Percentiles rank a stretch among this genome's conserved stretches.
Conservation (phyloP, 1,284 basidiomycete species). For the Leccinum pachyderme region DNA sequence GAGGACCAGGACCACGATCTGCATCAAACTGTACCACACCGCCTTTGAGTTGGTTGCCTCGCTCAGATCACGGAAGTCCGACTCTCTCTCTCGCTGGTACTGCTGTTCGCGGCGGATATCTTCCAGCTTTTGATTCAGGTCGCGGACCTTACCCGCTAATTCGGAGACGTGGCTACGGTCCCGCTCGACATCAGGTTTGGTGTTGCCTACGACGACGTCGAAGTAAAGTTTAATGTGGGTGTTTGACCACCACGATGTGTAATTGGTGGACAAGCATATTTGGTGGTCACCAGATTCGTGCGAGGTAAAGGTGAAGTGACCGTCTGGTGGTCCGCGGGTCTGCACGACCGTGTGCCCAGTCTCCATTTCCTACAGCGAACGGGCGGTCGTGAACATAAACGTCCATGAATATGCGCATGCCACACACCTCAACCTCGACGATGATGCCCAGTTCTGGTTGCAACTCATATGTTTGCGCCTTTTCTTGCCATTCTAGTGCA, state of each 20-base stretch:
- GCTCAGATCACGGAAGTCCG: slow-evolving; percentile 86
- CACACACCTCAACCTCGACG: slow-evolving; percentile 81
- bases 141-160: slow-evolving; percentile 82
- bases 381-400: slow-evolving; percentile 2
- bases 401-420: slow-evolving; percentile 1
- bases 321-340: slow-evolving; percentile 85
- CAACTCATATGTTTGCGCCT: slow-evolving; percentile 64
- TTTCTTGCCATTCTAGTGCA: slow-evolving; percentile 88
- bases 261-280: slow-evolving; percentile 92
- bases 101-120: slow-evolving; percentile 96
- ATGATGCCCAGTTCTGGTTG: slow-evolving; percentile 85
- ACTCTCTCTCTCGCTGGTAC: slow-evolving; percentile 95
- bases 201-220: slow-evolving; percentile 87
- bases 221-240: slow-evolving; percentile 94
- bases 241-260: slow-evolving; percentile 80
- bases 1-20: slow-evolving; percentile 81
- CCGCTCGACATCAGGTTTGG: slow-evolving; percentile 79
- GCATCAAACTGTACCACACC: slow-evolving; percentile 89
- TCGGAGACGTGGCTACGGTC: slow-evolving; percentile 88
- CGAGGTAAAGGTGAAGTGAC: slow-evolving; percentile 96
- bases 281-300: slow-evolving; percentile 96
- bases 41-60: slow-evolving; percentile 88
- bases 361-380: slow-evolving; percentile 65
- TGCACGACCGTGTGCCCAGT: slow-evolving; percentile 77
- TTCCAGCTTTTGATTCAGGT: slow-evolving; percentile 90